Base-by-base conservation (phyloP, 306 rosid genomes). In the Glycine tomentella region DNA sequence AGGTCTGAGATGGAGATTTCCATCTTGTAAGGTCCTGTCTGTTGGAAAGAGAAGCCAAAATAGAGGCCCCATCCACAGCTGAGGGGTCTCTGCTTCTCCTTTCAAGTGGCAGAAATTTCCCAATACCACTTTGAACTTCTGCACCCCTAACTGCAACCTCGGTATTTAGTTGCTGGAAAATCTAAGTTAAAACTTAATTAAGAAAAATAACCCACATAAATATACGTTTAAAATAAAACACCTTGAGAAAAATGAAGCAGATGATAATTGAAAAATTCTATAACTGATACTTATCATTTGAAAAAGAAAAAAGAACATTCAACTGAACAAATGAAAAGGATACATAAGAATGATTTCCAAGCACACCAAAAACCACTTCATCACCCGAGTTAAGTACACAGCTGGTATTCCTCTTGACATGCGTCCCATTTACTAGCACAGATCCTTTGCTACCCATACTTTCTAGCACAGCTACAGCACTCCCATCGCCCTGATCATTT, bases 41-140 rank as follows among this genome's bases (percentile, higher is more conserved):
- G 81, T 85, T 89, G 67, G 96, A 91, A 40, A 93, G 92, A 80
- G 98, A 93, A 52, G 98, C 98, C 88, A 93, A 81, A 71, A 93
- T 90, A 50, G 98, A 90, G 83, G 98, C 98, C 85, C 98, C 98
- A 52, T 92, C 91, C 74, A 91, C 92, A 69, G 92, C 98, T 34
- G 97, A 93, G 69, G 95, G 91, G 84, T 93, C 98, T 52, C 98
- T 95, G 0, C 89, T 80, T 81, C 88, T 90, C 92, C 90, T 89
- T 87, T 88, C 97, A 48, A 90, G 78, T 55, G 68, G 92, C 82
- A 87, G 58, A 76, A 69, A 56, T 78, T 93, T 93, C 71, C 92
- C 93, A 72, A 69, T 82, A 75, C 91, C 84, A 78, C 82, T 84
- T 82, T 74, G 92, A 74, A 81, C 81, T 80, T 91, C 98, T 68